Conservation (phyloP, 2,329 filamentous ascomycete species). For the Pezicula neosporulosa region DNA sequence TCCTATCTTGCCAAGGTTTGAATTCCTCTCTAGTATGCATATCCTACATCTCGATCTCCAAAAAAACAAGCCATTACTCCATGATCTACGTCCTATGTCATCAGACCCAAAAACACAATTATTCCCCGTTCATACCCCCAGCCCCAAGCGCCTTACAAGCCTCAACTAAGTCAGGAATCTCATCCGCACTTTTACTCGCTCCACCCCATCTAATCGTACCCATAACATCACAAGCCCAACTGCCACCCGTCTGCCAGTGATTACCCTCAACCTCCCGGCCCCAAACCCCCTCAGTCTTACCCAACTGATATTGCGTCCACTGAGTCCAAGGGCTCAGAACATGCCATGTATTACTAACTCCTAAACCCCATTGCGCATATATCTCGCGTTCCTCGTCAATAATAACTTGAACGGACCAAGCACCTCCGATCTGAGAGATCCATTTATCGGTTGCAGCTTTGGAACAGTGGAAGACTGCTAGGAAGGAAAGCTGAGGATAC, state of each 20-base stretch:
- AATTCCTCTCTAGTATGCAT: too few relatives aligned
- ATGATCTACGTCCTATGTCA: too few relatives aligned
- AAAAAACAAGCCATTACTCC: too few relatives aligned
- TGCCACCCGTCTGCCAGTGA: constrained; percentile 66
- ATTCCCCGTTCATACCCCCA: background rate
- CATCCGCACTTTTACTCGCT: constrained; percentile 46
- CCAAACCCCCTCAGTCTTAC: constrained; percentile 59
- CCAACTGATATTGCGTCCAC: constrained; percentile 53
- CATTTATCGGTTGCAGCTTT: constrained; percentile 52
- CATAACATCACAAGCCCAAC: constrained; percentile 35
- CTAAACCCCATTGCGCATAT: constrained; percentile 66
- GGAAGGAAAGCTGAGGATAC: constrained; percentile 50
- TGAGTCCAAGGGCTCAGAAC: constrained; percentile 56
- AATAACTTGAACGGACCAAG: constrained; percentile 51
- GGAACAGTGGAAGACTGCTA: constrained; percentile 60
- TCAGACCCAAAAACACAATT: too few relatives aligned
- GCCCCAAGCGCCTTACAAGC: constrained; percentile 33
- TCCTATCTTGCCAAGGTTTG: too few relatives aligned
- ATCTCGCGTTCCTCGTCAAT: constrained; percentile 58
- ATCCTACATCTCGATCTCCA: too few relatives aligned
- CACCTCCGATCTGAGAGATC: constrained; percentile 23
- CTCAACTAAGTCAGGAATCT: constrained; percentile 50
- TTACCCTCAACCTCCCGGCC: constrained; percentile 60
- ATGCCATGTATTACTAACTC: constrained; percentile 58
- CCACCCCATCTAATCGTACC: constrained; percentile 48